Evolutionary conservation across 2,329 filamentous ascomycete genomes (phyloP).

Genomic region (Seiridium cupressi): DNA sequence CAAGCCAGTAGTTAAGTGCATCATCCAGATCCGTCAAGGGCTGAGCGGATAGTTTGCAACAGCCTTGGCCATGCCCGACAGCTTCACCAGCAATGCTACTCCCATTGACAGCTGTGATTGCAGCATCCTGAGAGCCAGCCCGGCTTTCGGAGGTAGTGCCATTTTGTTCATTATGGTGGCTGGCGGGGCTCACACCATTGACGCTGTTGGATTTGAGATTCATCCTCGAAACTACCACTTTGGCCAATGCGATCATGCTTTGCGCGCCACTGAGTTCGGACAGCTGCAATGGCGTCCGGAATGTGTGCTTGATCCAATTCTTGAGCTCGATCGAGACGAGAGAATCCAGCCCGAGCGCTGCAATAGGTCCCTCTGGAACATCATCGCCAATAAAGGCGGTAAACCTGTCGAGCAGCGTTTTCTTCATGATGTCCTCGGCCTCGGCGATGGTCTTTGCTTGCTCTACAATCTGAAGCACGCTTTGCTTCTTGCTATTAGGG

Average conservation of each 20-base stretch:
- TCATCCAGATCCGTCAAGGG: conserved; percentile 8
- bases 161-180: background rate
- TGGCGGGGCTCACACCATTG: background rate
- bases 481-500: background rate
- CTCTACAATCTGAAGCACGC: background rate
- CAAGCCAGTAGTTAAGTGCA: conserved; percentile 6
- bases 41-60: conserved; percentile 7
- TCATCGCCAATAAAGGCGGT: conserved; percentile 11
- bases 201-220: background rate
- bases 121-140: background rate
- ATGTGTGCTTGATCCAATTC: conserved; percentile 13
- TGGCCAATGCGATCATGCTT: background rate
- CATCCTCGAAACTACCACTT: conserved; percentile 6
- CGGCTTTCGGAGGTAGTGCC: background rate
- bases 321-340: conserved; percentile 9
- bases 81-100: background rate
- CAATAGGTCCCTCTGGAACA: conserved; percentile 7
- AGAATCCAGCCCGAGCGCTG: conserved; percentile 8
- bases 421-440: conserved; percentile 12
- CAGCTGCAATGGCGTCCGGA: conserved; percentile 11
- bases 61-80: background rate
- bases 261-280: conserved; percentile 12
- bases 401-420: conserved; percentile 9
- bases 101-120: background rate
- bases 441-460: conserved; percentile 10